Evolutionary conservation across 305 asterid species (phyloP).

Genomic region (Andrographis paniculata): DNA sequence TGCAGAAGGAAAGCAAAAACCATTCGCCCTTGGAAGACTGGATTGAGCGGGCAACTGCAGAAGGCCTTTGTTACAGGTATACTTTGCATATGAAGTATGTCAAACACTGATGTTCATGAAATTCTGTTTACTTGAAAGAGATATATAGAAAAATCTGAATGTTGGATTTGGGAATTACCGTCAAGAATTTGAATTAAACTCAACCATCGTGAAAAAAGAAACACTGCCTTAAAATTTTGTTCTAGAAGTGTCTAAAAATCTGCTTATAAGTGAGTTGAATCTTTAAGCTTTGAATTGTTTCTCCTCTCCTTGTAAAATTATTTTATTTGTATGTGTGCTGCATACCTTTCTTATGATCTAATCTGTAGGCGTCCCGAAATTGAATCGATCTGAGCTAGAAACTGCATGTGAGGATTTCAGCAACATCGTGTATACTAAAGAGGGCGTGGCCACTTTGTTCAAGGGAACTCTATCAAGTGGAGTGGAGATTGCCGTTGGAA

Average conservation of each 20-base stretch:
- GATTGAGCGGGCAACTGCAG: conserved; percentile 89
- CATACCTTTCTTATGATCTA: background rate
- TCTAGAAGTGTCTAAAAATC: too few relatives aligned
- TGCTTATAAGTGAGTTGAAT: too few relatives aligned
- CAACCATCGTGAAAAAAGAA: too few relatives aligned
- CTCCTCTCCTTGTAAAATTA: too few relatives aligned
- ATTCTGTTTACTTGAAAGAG: background rate
- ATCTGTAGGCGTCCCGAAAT: conserved; percentile 73
- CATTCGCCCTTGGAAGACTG: conserved; percentile 83
- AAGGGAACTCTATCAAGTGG: conserved; percentile 94
- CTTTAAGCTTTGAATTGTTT: too few relatives aligned
- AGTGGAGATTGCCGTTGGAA: conserved; percentile 74
- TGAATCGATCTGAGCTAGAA: conserved; percentile 69
- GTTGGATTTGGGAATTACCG: too few relatives aligned
- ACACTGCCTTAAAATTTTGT: too few relatives aligned
- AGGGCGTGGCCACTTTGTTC: conserved; percentile 44
- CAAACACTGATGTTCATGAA: background rate
- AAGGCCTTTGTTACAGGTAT: conserved; percentile 80
- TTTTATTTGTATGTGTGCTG: too few relatives aligned
- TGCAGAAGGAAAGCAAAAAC: conserved; percentile 50
- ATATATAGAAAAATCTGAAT: too few relatives aligned
- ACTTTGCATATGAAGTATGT: background rate
- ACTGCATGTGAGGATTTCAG: conserved; percentile 94
- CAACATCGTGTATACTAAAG: conserved; percentile 48
- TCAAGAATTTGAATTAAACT: too few relatives aligned